Conservation (phyloP, 768 basidiomycete genomes). For the Leccinum incarnatum region DNA sequence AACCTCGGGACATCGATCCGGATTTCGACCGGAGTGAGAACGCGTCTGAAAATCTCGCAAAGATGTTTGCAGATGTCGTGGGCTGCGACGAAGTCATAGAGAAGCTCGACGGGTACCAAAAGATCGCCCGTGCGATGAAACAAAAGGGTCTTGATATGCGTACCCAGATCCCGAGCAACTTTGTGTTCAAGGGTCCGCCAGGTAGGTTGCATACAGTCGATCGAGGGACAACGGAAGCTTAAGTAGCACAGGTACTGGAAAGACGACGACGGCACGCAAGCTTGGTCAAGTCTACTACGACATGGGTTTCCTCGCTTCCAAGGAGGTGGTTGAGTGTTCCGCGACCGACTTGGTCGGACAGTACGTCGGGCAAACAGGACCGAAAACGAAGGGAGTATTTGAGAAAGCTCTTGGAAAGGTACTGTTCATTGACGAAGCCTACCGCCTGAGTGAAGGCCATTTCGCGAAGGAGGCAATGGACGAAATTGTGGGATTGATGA, state of each 20-base stretch:
- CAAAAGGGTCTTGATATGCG: slow-evolving; percentile 42
- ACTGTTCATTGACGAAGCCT: slow-evolving; percentile 74
- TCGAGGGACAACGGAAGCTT: neutral
- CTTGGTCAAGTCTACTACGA: slow-evolving; percentile 64
- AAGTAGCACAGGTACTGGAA: slow-evolving; percentile 52
- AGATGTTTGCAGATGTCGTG: slow-evolving; percentile 62
- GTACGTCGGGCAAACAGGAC: slow-evolving; percentile 72
- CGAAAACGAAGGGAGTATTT: slow-evolving; percentile 58
- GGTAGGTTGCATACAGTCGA: slow-evolving; percentile 33
- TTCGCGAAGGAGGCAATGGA: slow-evolving; percentile 76
- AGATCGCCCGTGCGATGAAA: slow-evolving; percentile 45
- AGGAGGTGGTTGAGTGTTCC: slow-evolving; percentile 63
- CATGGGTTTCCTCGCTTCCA: slow-evolving; percentile 54
- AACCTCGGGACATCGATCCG: slow-evolving; percentile 60
- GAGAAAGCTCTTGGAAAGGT: slow-evolving; percentile 67
- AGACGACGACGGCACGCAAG: slow-evolving; percentile 62
- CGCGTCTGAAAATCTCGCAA: slow-evolving; percentile 50
- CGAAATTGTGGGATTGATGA: slow-evolving; percentile 66
- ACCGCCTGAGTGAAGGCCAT: slow-evolving; percentile 57
- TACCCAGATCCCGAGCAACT: slow-evolving; percentile 55
- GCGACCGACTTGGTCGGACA: slow-evolving; percentile 69
- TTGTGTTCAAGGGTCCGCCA: slow-evolving; percentile 74
- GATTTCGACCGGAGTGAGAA: slow-evolving; percentile 50
- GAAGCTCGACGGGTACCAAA: slow-evolving; percentile 51
- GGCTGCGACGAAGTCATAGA: slow-evolving; percentile 55